Percentiles rank a stretch among this genome's conserved stretches.
phyloP scores from a whole-genome alignment of 2,329 filamentous ascomycete species.

The Verticillium isaacii region DNA sequence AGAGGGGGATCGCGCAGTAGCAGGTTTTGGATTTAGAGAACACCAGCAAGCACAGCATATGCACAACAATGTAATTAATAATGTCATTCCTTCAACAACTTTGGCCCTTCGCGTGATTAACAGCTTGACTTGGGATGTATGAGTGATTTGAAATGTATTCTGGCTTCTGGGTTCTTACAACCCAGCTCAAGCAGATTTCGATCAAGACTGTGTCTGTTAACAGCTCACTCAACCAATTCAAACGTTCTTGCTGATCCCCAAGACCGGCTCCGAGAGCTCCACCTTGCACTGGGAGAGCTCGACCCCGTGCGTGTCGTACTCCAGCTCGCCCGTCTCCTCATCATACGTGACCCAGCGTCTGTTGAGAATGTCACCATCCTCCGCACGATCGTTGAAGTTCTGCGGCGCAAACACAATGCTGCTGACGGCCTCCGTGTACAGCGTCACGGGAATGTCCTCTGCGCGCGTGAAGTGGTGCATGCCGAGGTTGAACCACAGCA shows the following conservation, averaged over 20 bases:
- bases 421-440: slow-evolving; percentile 25
- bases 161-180: too few relatives aligned
- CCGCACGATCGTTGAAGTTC: slow-evolving; percentile 25
- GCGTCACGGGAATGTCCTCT: slow-evolving; percentile 23
- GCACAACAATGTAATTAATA: not conserved
- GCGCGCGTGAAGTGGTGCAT: slow-evolving; percentile 34
- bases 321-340: slow-evolving; percentile 15
- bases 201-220: not conserved
- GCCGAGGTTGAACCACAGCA: slow-evolving; percentile 43
- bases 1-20: not conserved
- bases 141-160: too few relatives aligned
- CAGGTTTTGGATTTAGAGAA: not conserved
- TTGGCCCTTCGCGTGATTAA: not conserved
- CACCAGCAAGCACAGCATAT: not conserved
- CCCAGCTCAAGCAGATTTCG: not conserved
- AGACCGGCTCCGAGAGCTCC: slow-evolving; percentile 20
- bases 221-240: not conserved
- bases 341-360: slow-evolving; percentile 24
- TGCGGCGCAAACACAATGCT: slow-evolving; percentile 26
- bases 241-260: slow-evolving; percentile 8
- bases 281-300: slow-evolving; percentile 23
- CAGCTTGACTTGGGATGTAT: too few relatives aligned
- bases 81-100: not conserved
- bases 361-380: slow-evolving; percentile 31
- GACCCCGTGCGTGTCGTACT: slow-evolving; percentile 24